phyloP scores from a whole-genome alignment of 225 moss, liverwort and hornwort genomes.

The Pseudisothecium myosuroides region DNA sequence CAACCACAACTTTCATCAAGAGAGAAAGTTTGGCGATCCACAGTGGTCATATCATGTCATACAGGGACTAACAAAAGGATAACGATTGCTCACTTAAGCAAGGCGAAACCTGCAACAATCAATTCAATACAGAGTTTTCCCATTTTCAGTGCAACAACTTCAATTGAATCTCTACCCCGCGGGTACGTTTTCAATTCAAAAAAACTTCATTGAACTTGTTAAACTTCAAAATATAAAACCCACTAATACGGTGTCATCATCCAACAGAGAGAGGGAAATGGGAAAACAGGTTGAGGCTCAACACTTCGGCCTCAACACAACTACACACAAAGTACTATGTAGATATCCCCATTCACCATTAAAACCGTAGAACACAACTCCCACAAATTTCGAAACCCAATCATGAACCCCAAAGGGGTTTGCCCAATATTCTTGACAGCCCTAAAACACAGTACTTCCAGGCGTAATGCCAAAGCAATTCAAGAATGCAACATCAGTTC shows the following conservation, averaged over 20 bases:
- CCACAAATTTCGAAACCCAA: neutral
- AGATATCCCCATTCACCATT: neutral
- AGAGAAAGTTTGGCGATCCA: neutral
- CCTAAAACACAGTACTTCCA: neutral
- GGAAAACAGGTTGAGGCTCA: neutral
- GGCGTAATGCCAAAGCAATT: neutral
- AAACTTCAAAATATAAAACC: neutral
- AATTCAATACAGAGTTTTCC: neutral
- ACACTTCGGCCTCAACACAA: neutral
- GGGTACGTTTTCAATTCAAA: neutral
- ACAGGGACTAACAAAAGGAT: neutral
- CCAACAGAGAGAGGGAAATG: neutral
- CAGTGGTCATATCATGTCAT: neutral
- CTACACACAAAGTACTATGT: neutral
- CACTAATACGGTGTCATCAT: neutral
- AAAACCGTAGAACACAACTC: neutral
- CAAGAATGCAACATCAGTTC: neutral
- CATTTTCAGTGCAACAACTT: neutral
- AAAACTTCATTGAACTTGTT: neutral
- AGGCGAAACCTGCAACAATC: neutral
- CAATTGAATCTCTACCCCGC: too few species aligned
- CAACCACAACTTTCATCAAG: neutral
- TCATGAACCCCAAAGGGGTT: neutral
- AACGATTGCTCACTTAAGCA: neutral
- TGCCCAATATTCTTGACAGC: neutral